Percentiles rank a stretch among this genome's conserved stretches.
phyloP scores from a whole-genome alignment of 768 basidiomycete species.

The Mycena rosella region DNA sequence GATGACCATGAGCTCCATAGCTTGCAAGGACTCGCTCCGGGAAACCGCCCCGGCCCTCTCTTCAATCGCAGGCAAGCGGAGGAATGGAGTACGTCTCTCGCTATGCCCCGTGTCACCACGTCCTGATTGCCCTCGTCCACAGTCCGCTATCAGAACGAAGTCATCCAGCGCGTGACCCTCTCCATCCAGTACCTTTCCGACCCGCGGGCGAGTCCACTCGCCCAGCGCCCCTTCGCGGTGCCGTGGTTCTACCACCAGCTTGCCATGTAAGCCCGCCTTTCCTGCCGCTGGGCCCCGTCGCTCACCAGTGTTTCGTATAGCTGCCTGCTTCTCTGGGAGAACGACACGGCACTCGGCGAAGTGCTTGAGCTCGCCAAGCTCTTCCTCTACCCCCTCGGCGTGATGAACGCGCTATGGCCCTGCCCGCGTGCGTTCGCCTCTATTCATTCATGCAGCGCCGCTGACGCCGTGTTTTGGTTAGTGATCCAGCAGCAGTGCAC shows the following conservation, averaged over 20 bases:
- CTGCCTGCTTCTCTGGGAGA: constrained; percentile 75
- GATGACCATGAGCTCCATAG: too few species aligned
- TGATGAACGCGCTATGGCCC: constrained; percentile 80
- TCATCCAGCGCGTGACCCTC: constrained; percentile 26
- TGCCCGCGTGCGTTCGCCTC: constrained; percentile 53
- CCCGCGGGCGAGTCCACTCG: constrained; percentile 20
- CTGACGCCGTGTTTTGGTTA: constrained; percentile 35
- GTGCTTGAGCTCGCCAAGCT: constrained; percentile 77
- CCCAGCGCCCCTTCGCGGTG: constrained; percentile 24
- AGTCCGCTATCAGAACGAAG: constrained; percentile 20
- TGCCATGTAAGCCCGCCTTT: constrained; percentile 21
- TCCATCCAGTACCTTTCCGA: constrained; percentile 27
- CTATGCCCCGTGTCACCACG: neutral
- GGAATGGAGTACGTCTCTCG: constrained; percentile 31
- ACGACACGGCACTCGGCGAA: constrained; percentile 67
- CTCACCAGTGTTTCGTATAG: constrained; percentile 49
- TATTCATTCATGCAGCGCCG: neutral
- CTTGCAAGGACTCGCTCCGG: constrained; percentile 22
- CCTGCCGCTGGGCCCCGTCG: too few species aligned
- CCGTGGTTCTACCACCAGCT: constrained; percentile 34
- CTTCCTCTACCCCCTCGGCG: constrained; percentile 73
- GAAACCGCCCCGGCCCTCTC: constrained; percentile 24
- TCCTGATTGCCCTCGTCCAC: neutral
- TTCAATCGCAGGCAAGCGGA: constrained; percentile 31
- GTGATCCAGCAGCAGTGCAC: constrained; percentile 63